Evolutionary conservation across 202 grass and related monocot genomes (phyloP).

Genomic region (Zizania palustris): DNA sequence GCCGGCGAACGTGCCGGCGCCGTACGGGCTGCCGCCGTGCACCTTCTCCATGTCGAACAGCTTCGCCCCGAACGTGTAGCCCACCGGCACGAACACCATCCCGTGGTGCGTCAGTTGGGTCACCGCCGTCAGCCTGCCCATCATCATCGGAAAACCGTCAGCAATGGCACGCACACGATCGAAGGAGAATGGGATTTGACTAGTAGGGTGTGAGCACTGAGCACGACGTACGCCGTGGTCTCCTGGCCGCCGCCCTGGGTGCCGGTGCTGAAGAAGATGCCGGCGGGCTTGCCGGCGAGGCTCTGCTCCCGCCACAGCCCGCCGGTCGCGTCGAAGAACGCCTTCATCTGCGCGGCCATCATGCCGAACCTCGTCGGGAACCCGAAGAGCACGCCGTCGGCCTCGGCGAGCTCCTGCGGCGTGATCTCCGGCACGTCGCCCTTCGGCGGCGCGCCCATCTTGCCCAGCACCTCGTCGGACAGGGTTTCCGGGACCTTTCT

Average conservation of each 20-base stretch:
- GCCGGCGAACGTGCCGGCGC: constrained; percentile 67
- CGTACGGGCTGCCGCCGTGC: constrained; percentile 86
- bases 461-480: constrained; percentile 73
- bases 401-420: constrained; percentile 71
- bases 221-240: constrained; percentile 65
- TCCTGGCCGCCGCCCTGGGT: constrained; percentile 93
- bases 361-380: constrained; percentile 95
- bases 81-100: constrained; percentile 90
- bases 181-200: too few relatives aligned
- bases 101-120: constrained; percentile 92
- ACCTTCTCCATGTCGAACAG: constrained; percentile 88
- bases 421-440: constrained; percentile 63
- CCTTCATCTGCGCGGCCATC: constrained; percentile 93
- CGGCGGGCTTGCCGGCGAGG: constrained; percentile 88
- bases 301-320: constrained; percentile 81
- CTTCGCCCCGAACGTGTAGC: constrained; percentile 89
- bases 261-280: constrained; percentile 89
- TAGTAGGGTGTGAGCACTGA: too few relatives aligned
- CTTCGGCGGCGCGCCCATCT: constrained; percentile 92
- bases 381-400: constrained; percentile 81
- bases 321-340: constrained; percentile 84
- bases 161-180: neutral
- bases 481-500: constrained; percentile 78
- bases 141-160: neutral
- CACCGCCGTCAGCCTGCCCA: constrained; percentile 70